A percentile compares a stretch with the other conserved stretches of the same genome.
phyloP scores from a whole-genome alignment of 495 filamentous ascomycete species.

The Lindgomyces ingoldianus region DNA sequence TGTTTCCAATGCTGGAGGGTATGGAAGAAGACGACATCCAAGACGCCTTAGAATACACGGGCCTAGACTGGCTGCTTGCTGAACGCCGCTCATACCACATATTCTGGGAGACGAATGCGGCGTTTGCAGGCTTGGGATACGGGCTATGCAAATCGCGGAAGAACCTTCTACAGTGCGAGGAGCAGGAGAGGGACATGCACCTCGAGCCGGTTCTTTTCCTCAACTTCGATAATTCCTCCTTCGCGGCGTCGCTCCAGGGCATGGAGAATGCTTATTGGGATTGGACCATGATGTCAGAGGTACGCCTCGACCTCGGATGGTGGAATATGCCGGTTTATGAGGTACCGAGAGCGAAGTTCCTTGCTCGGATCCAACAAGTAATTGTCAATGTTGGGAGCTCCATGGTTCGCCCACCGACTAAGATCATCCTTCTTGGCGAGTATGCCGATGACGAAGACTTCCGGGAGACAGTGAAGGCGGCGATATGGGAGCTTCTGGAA shows the following conservation, averaged over 20 bases:
- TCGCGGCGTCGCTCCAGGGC: slow-evolving; percentile 1
- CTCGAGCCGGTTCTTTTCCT: slow-evolving; percentile 7
- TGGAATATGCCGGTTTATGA: slow-evolving; percentile 6
- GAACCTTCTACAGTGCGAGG: not conserved
- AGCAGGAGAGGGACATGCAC: not conserved
- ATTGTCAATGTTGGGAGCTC: slow-evolving; percentile 6
- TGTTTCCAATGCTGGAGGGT: slow-evolving; percentile 4
- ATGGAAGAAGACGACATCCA: slow-evolving; percentile 9
- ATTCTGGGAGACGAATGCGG: slow-evolving; percentile 10
- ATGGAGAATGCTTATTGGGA: not conserved
- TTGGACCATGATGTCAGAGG: not conserved
- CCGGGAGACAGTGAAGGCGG: slow-evolving; percentile 2
- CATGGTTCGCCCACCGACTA: not conserved
- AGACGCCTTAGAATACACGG: slow-evolving; percentile 4
- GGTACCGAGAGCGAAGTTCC: slow-evolving; percentile 9
- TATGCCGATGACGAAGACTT: slow-evolving; percentile 2
- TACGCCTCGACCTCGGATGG: not conserved
- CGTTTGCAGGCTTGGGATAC: slow-evolving; percentile 3
- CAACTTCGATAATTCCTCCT: slow-evolving; percentile 7
- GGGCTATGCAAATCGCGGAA: slow-evolving; percentile 8
- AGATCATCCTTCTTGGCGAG: slow-evolving; percentile 5
- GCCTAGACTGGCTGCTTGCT: not conserved
- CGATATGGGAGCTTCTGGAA: slow-evolving; percentile 7
- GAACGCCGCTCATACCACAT: not conserved
- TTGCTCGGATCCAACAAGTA: slow-evolving; percentile 1